Evolutionary conservation across 139 green algal species (phyloP).

Genomic region (Raphidocelis subcapitata): DNA sequence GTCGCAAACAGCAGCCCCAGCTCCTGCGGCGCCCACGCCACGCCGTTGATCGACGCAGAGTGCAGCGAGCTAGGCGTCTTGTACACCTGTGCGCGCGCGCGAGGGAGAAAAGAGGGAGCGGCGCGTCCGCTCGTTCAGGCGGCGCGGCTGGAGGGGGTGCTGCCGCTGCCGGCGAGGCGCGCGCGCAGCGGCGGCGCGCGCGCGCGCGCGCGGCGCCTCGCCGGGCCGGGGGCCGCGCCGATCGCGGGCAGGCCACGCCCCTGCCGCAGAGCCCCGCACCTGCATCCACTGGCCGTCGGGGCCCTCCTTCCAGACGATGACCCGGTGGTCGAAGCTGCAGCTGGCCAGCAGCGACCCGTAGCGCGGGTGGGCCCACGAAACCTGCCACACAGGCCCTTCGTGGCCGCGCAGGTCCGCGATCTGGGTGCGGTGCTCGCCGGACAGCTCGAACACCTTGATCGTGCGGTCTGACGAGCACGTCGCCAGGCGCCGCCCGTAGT

Average conservation of each 20-base stretch:
- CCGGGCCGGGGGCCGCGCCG: too few relatives aligned
- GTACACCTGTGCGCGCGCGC: too few relatives aligned
- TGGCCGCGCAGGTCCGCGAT: constrained; percentile 86
- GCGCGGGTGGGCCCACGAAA: constrained; percentile 94
- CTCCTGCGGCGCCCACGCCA: constrained; percentile 93
- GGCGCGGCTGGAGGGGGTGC: too few relatives aligned
- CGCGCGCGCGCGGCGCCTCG: too few relatives aligned
- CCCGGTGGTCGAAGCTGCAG: constrained; percentile 88
- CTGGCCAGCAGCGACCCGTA: constrained; percentile 92
- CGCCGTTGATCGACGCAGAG: constrained; percentile 88
- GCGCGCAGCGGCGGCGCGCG: neutral
- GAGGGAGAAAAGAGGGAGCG: too few relatives aligned
- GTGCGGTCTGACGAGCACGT: constrained; percentile 90
- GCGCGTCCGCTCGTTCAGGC: too few relatives aligned
- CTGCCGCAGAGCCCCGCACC: constrained; percentile 29
- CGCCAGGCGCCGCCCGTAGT: constrained; percentile 93
- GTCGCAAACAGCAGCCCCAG: constrained; percentile 85
- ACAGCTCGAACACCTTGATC: constrained; percentile 88
- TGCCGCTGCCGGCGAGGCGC: too few relatives aligned
- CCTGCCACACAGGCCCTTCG: constrained; percentile 89
- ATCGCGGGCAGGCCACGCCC: neutral
- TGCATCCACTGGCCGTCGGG: constrained; percentile 74
- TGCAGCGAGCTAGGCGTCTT: constrained; percentile 51
- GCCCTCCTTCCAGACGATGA: constrained; percentile 94
- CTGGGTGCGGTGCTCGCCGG: constrained; percentile 52